phyloP scores from a whole-genome alignment of 2,329 filamentous ascomycete species.

The Talaromyces sp. region DNA sequence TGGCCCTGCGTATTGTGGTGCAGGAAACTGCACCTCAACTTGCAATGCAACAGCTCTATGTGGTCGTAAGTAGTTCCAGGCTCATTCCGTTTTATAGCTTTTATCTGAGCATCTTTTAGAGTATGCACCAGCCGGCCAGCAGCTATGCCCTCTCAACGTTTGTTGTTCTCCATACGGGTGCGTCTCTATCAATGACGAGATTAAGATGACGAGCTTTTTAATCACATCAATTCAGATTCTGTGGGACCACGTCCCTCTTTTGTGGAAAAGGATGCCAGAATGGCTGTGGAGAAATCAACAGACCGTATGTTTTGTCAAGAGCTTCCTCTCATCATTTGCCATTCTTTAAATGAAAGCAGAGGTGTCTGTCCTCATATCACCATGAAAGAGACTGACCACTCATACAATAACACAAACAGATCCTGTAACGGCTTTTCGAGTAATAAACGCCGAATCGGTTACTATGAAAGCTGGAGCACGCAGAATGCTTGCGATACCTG shows the following conservation, averaged over 20 bases:
- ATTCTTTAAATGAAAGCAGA: no score
- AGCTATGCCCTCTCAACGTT: constrained; percentile 10
- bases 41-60: constrained; percentile 19
- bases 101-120: no score
- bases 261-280: constrained; percentile 15
- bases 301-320: not conserved
- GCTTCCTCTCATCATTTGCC: not conserved
- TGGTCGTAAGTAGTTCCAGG: constrained; percentile 13
- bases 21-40: constrained; percentile 13
- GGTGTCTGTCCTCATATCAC: no score
- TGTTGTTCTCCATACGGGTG: constrained; percentile 15
- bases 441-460: not conserved
- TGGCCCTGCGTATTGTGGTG: constrained; percentile 3
- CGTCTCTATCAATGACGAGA: no score
- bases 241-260: constrained; percentile 13
- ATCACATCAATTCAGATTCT: constrained; percentile 6
- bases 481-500: constrained; percentile 16
- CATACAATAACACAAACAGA: not conserved
- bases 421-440: not conserved
- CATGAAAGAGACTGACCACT: not conserved
- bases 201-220: no score
- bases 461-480: not conserved
- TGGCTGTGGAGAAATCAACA: not conserved
- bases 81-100: no score
- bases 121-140: not conserved